Conservation (phyloP, 2,329 filamentous ascomycete genomes). For the Fusarium sp. region DNA sequence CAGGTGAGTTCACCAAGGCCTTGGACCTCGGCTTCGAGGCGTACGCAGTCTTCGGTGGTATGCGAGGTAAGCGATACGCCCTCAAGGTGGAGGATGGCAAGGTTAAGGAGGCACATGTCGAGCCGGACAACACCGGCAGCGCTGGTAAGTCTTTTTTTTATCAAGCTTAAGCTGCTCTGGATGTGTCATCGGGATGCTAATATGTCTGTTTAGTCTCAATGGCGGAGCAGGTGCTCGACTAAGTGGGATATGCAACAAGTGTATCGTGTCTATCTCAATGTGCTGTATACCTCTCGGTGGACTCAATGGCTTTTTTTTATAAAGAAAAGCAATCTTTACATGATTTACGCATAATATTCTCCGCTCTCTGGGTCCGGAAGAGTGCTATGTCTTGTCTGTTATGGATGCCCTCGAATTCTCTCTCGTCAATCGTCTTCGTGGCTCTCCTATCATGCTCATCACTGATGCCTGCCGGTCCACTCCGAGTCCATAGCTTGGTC, state of each 20-base stretch:
- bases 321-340: neutral
- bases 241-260: neutral
- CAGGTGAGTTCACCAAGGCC: slow-evolving; percentile 84
- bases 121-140: slow-evolving; percentile 90
- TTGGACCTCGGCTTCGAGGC: slow-evolving; percentile 86
- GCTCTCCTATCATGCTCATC: too few relatives aligned
- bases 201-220: slow-evolving; percentile 38
- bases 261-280: neutral
- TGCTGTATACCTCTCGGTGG: neutral
- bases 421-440: too few relatives aligned
- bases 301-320: too few relatives aligned
- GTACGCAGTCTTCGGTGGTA: slow-evolving; percentile 83
- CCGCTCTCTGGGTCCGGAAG: too few relatives aligned
- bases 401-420: too few relatives aligned
- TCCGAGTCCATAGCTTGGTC: too few relatives aligned
- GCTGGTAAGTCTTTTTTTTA: slow-evolving; percentile 69
- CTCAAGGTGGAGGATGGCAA: slow-evolving; percentile 87
- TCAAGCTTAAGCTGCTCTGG: neutral
- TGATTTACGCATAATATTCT: neutral
- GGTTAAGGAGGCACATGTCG: slow-evolving; percentile 84
- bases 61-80: slow-evolving; percentile 90
- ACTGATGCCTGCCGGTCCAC: too few relatives aligned
- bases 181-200: slow-evolving; percentile 4
- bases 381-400: too few relatives aligned
- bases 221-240: slow-evolving; percentile 46